Evolutionary conservation across 805 yeast genomes (phyloP).

Genomic region (Yamadazyma akitaensis): DNA sequence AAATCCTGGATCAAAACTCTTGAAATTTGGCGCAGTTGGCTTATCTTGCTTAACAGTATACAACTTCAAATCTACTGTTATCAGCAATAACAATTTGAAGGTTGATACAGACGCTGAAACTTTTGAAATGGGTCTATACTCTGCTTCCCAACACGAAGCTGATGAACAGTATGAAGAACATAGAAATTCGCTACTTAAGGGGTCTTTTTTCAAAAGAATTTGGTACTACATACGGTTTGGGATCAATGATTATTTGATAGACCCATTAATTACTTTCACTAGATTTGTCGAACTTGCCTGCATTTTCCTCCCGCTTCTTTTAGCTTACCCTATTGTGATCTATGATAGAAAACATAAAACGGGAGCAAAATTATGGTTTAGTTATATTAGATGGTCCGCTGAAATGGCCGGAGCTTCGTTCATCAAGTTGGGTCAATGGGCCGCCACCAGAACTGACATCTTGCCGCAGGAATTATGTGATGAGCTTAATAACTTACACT

Average conservation of each 20-base stretch:
- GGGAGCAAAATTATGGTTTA: conserved; percentile 74
- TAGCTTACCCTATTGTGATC: conserved; percentile 62
- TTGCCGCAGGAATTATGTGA: conserved; percentile 77
- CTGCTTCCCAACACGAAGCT: conserved; percentile 58
- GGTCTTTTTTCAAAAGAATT: conserved; percentile 25
- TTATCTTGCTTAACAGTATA: conserved; percentile 9
- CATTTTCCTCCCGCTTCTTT: conserved; percentile 67
- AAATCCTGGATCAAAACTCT: neutral
- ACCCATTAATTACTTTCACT: conserved; percentile 64
- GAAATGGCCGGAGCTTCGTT: conserved; percentile 92
- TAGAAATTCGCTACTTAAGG: conserved; percentile 23
- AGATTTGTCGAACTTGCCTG: conserved; percentile 67
- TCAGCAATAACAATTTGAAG: conserved; percentile 35
- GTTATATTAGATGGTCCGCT: conserved; percentile 57
- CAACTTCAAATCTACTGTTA: conserved; percentile 8
- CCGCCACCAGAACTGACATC: conserved; percentile 93
- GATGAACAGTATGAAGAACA: conserved; percentile 31
- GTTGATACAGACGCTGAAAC: conserved; percentile 58
- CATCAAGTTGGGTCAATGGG: conserved; percentile 96
- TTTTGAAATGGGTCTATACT: conserved; percentile 62
- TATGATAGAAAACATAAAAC: conserved; percentile 45
- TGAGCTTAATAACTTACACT: conserved; percentile 73
- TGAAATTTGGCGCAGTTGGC: conserved; percentile 9
- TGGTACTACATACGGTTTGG: conserved; percentile 41
- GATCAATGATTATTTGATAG: conserved; percentile 54